Evolutionary conservation across 805 yeast genomes (phyloP).

Genomic region (Blastobotrys parvus): DNA sequence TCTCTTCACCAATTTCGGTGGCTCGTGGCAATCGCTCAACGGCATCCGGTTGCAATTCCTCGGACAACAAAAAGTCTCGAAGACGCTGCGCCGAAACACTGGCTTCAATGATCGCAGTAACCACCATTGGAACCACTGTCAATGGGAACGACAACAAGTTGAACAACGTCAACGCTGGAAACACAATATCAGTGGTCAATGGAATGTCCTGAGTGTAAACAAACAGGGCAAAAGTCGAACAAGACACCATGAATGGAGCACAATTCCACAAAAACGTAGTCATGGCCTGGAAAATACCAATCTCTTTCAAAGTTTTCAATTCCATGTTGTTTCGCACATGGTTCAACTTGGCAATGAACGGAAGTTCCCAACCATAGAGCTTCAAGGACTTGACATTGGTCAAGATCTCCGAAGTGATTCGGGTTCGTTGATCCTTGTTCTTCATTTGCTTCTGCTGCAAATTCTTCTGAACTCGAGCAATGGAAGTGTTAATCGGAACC

Average conservation of each 20-base stretch:
- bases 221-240: constrained; percentile 84
- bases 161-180: constrained; percentile 52
- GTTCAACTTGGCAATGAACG: constrained; percentile 50
- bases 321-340: constrained; percentile 47
- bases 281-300: constrained; percentile 73
- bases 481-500: constrained; percentile 69
- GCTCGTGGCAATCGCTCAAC: constrained; percentile 46
- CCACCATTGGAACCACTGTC: constrained; percentile 84
- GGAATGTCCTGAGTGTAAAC: constrained; percentile 55
- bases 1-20: constrained; percentile 56
- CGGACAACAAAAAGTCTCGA: constrained; percentile 56
- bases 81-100: constrained; percentile 53
- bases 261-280: constrained; percentile 77
- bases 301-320: constrained; percentile 67
- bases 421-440: constrained; percentile 67
- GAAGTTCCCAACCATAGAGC: constrained; percentile 80
- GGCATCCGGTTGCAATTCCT: constrained; percentile 76
- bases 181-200: constrained; percentile 81
- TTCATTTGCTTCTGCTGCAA: constrained; percentile 83
- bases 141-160: constrained; percentile 86
- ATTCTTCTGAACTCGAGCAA: constrained; percentile 31
- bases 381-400: constrained; percentile 84
- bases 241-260: constrained; percentile 87
- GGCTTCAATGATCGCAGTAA: constrained; percentile 80
- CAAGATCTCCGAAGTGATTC: constrained; percentile 78